These are phyloP conservation scores for Begonia fuchsioides DNA, from an alignment of 306 rosid species.

Conservation along the genomic window DNA sequence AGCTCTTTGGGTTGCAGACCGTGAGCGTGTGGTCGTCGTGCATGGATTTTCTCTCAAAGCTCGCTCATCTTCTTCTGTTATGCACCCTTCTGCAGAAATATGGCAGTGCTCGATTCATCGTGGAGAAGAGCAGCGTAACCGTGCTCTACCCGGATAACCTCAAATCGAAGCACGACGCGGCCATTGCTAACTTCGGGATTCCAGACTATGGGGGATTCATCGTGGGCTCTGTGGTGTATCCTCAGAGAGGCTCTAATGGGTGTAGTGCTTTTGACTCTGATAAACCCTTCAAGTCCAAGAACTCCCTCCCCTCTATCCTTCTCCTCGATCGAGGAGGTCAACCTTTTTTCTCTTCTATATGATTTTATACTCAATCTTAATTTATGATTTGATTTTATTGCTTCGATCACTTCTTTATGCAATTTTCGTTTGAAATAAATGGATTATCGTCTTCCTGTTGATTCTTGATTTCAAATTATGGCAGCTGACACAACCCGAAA, in stretches of 20 bases:
- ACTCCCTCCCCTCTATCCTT: slow-evolving; percentile 35
- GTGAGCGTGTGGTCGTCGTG: slow-evolving; percentile 7
- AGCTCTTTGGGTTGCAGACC: neutral
- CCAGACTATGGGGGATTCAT: slow-evolving; percentile 84
- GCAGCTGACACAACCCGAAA: too few species aligned
- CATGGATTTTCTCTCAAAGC: slow-evolving; percentile 19
- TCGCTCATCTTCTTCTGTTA: neutral
- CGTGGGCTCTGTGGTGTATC: slow-evolving; percentile 55
- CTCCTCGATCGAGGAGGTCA: slow-evolving; percentile 92
- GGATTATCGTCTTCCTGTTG: too few species aligned
- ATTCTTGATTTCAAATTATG: too few species aligned
- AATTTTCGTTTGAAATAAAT: too few species aligned
- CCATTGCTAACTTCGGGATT: slow-evolving; percentile 74
- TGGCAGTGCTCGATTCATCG: too few species aligned
- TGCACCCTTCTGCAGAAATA: slow-evolving; percentile 5
- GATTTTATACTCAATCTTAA: too few species aligned
- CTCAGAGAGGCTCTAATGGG: slow-evolving; percentile 30
- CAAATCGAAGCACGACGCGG: slow-evolving; percentile 21
- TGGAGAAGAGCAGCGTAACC: slow-evolving; percentile 59
- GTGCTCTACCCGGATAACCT: slow-evolving; percentile 40
- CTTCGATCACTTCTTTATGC: too few species aligned
- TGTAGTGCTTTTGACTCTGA: slow-evolving; percentile 59
- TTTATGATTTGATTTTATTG: too few species aligned
- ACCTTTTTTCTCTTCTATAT: too few species aligned
- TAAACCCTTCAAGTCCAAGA: too few species aligned